Evolutionary conservation across 2,329 filamentous ascomycete genomes (phyloP).

Genomic region (Fusarium liriodendri): DNA sequence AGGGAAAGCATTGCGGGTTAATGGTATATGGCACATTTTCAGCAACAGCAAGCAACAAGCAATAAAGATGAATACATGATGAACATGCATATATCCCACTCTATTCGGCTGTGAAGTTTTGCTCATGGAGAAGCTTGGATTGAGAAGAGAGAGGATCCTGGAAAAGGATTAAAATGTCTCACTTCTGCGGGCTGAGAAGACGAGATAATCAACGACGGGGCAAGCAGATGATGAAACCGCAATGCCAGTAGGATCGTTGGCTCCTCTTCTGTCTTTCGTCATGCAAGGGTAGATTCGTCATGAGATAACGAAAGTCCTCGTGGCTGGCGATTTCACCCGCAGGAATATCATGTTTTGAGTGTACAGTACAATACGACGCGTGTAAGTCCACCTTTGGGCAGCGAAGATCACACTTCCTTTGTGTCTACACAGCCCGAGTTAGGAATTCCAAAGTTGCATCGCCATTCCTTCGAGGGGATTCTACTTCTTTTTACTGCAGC

Average conservation of each 20-base stretch:
- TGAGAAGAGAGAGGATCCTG: neutral
- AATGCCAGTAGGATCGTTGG: neutral
- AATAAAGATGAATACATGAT: slow-evolving; percentile 4
- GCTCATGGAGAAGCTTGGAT: neutral
- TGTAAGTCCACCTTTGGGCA: slow-evolving; percentile 1
- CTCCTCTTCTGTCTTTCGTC: neutral
- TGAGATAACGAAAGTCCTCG: neutral
- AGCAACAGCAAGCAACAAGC: neutral
- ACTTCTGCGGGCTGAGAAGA: neutral
- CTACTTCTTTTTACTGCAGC: neutral
- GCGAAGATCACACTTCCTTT: neutral
- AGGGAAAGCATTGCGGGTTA: slow-evolving; percentile 12
- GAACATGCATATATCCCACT: neutral
- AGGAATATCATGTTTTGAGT: neutral
- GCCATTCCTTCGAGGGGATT: neutral
- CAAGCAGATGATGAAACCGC: neutral
- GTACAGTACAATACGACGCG: neutral
- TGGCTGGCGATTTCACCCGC: neutral
- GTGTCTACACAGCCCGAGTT: neutral
- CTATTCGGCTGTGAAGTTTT: neutral
- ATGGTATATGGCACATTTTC: slow-evolving; percentile 9
- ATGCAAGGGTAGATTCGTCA: neutral
- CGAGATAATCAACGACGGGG: neutral
- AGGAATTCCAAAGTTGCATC: neutral
- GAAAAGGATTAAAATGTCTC: slow-evolving; percentile 1